Percentiles rank a stretch among this genome's conserved stretches.
Evolutionary conservation across 1,284 basidiomycete genomes (phyloP).

Genomic region (Rhodotorula sp.): DNA sequence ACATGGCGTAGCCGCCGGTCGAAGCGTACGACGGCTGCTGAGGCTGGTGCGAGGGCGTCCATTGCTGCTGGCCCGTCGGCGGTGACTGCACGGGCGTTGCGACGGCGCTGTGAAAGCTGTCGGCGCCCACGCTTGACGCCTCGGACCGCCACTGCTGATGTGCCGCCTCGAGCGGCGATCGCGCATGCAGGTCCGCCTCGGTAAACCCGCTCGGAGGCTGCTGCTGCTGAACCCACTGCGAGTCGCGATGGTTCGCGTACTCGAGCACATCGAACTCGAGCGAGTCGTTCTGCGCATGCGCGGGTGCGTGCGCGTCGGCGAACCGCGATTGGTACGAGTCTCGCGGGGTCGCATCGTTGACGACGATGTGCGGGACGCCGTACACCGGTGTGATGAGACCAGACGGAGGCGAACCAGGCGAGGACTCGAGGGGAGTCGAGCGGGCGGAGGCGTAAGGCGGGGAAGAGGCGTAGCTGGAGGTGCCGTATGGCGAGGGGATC

Average conservation of each 20-base stretch:
- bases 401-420: not conserved
- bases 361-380: conserved; percentile 2
- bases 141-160: conserved; percentile 16
- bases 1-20: no score
- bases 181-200: conserved; percentile 9
- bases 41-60: not conserved
- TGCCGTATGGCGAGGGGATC: conserved; percentile 24
- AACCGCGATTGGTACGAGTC: not conserved
- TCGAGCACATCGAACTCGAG: conserved; percentile 6
- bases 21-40: no score
- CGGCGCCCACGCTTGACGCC: conserved; percentile 1
- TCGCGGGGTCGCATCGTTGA: conserved; percentile 9
- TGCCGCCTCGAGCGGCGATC: conserved; percentile 16
- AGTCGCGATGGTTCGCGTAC: conserved; percentile 4
- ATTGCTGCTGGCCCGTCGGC: not conserved
- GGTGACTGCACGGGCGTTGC: not conserved
- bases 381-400: no score
- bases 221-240: conserved; percentile 1
- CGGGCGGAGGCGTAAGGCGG: not conserved
- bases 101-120: conserved; percentile 6
- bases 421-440: not conserved
- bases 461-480: not conserved
- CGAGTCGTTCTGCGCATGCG: not conserved
- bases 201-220: not conserved
- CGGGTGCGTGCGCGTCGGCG: not conserved